These are phyloP conservation scores for Penicillium chermesinum DNA, from an alignment of 495 filamentous ascomycete genomes.

Conservation along the genomic window DNA sequence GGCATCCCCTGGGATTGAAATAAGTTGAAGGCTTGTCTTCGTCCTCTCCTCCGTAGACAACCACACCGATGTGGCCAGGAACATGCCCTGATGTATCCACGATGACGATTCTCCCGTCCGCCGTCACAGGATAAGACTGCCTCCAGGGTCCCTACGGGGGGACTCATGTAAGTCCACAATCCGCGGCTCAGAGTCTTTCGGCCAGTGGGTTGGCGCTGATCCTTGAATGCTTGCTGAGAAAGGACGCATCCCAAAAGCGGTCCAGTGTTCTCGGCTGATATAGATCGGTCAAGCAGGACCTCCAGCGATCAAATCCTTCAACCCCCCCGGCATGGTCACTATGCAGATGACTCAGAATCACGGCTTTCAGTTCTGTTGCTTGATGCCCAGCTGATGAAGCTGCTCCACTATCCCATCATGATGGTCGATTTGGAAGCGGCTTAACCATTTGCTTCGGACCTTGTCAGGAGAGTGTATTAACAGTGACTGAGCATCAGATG, in stretches of 20 bases:
- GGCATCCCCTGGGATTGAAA: constrained; percentile 28
- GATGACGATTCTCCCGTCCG: constrained; percentile 22
- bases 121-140: constrained; percentile 22
- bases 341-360: constrained; percentile 29
- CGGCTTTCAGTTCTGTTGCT: constrained; percentile 20
- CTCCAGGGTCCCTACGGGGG: constrained; percentile 23
- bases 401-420: constrained; percentile 21
- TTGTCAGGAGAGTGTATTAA: background rate
- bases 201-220: constrained; percentile 24
- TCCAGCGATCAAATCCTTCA: constrained; percentile 21
- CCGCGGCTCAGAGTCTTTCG: constrained; percentile 18
- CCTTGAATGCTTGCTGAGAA: constrained; percentile 26
- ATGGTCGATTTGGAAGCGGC: constrained; percentile 13
- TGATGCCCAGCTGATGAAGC: constrained; percentile 18
- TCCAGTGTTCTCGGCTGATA: constrained; percentile 25
- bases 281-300: constrained; percentile 19
- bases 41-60: constrained; percentile 16
- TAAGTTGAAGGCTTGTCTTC: constrained; percentile 11
- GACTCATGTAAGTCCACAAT: constrained; percentile 19
- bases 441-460: constrained; percentile 8
- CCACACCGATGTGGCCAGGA: constrained; percentile 23
- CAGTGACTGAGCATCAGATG: too few relatives aligned
- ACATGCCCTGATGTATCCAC: constrained; percentile 33
- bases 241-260: constrained; percentile 22
- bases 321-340: constrained; percentile 29